A percentile compares a stretch with the other conserved stretches of the same genome.
Evolutionary conservation across 805 yeast genomes (phyloP).

Genomic region (Candida corydali): DNA sequence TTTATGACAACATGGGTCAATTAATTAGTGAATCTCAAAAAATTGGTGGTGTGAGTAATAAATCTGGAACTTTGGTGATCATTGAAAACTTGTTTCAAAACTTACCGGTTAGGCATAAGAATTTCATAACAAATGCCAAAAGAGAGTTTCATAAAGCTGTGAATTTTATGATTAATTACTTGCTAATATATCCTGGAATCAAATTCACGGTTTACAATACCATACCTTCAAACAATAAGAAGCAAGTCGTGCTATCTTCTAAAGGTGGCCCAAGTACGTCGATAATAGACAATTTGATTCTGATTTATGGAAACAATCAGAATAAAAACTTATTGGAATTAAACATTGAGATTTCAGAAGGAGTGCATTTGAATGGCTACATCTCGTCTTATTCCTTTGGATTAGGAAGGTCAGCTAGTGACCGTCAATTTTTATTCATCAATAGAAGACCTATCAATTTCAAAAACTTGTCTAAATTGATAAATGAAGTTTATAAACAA

Average conservation of each 20-base stretch:
- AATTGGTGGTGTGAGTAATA: constrained; percentile 21
- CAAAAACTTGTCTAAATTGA: constrained; percentile 49
- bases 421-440: constrained; percentile 71
- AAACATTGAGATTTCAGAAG: constrained; percentile 33
- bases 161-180: constrained; percentile 59
- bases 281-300: constrained; percentile 50
- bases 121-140: constrained; percentile 61
- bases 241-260: constrained; percentile 53
- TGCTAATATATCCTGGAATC: constrained; percentile 54
- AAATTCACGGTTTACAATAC: constrained; percentile 60
- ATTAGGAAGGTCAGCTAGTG: constrained; percentile 56
- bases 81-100: constrained; percentile 58
- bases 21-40: constrained; percentile 41
- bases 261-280: constrained; percentile 45
- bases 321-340: constrained; percentile 54
- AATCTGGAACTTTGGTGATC: constrained; percentile 60
- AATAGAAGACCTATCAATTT: constrained; percentile 72
- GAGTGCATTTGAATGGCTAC: constrained; percentile 48
- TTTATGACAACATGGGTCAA: constrained; percentile 53
- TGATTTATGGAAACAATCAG: constrained; percentile 68
- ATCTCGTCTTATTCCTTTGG: constrained; percentile 81
- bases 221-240: constrained; percentile 28
- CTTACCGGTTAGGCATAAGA: constrained; percentile 80
- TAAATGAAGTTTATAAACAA: constrained; percentile 70
- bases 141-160: constrained; percentile 73